Evolutionary conservation across 2,329 filamentous ascomycete genomes (phyloP).

Genomic region (Lasiodiplodia theobromae): DNA sequence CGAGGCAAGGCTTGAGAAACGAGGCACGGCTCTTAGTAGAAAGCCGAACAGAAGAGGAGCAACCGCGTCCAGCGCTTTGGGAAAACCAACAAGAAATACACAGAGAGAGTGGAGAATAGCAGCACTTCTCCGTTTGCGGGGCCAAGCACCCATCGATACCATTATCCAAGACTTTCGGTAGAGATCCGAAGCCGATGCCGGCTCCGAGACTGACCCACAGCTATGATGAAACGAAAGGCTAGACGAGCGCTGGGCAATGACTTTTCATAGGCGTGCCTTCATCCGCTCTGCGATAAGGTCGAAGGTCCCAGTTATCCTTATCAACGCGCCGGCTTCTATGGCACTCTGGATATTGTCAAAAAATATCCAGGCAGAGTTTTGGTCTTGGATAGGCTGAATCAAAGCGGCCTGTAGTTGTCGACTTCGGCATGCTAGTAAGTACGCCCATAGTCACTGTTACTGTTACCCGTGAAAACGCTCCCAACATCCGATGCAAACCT

Average conservation of each 20-base stretch:
- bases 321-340: background rate
- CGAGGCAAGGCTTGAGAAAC: no score
- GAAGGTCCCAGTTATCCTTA: background rate
- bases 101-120: background rate
- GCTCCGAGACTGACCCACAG: background rate
- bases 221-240: background rate
- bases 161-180: background rate
- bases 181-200: background rate
- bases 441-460: background rate
- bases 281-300: background rate
- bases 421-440: background rate
- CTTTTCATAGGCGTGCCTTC: background rate
- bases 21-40: no score
- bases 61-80: no score
- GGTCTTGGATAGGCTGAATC: background rate
- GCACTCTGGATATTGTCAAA: background rate
- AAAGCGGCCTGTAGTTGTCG: constrained; percentile 1
- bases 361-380: background rate
- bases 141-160: background rate
- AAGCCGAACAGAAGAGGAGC: no score
- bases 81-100: background rate
- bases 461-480: no score
- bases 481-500: background rate
- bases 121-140: no score
- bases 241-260: background rate